phyloP scores from a whole-genome alignment of 768 basidiomycete species.

The Serendipita sp. region DNA sequence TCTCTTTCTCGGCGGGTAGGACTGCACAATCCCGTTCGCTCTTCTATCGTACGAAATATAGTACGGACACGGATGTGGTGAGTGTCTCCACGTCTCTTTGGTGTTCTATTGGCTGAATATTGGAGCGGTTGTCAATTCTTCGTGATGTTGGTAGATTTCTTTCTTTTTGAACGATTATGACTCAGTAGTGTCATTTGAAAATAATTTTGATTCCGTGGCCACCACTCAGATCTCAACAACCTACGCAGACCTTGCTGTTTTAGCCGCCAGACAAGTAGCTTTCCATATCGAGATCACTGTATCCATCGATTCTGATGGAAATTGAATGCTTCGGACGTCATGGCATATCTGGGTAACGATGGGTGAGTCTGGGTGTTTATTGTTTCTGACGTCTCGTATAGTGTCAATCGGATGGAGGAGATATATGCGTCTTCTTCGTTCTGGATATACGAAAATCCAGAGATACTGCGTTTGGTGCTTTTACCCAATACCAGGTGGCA shows the following conservation, averaged over 20 bases:
- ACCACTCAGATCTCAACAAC: not conserved
- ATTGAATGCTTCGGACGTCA: too few species aligned
- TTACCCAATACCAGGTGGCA: not conserved
- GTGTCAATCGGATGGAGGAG: too few species aligned
- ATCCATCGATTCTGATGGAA: too few species aligned
- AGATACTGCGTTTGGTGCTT: constrained; percentile 1
- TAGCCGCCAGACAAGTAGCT: not conserved
- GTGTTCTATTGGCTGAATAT: not conserved
- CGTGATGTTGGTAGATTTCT: not conserved
- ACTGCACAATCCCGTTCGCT: not conserved
- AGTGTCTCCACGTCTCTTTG: not conserved
- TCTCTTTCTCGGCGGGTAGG: not conserved
- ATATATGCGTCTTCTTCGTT: too few species aligned
- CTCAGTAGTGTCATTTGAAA: not conserved
- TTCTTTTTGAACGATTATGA: not conserved
- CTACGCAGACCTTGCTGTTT: not conserved
- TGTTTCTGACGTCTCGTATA: too few species aligned
- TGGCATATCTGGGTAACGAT: too few species aligned
- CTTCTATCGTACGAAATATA: not conserved
- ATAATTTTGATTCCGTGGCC: not conserved
- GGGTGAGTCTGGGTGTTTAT: not conserved
- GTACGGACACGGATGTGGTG: not conserved
- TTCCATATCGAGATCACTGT: too few species aligned
- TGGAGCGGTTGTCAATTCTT: not conserved
- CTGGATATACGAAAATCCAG: constrained; percentile 17